Conservation (phyloP, 441 rosid genomes). For the Populus hybrid region DNA sequence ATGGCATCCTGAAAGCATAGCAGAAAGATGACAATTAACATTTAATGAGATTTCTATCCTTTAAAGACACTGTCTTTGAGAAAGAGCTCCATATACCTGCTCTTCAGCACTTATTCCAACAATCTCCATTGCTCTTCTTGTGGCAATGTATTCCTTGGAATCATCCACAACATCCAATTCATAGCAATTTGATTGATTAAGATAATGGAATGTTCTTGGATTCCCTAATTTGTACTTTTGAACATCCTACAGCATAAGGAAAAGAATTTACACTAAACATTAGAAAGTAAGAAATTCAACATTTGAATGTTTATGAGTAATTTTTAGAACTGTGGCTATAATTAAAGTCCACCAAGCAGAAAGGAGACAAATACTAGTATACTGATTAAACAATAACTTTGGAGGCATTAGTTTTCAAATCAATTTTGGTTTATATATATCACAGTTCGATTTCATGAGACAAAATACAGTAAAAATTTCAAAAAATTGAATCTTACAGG, state of each 20-base stretch:
- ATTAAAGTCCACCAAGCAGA: background rate
- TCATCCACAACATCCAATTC: constrained; percentile 83
- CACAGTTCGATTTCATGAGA: background rate
- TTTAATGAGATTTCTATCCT: constrained; percentile 10
- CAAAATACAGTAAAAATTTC: background rate
- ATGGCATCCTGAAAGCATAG: constrained; percentile 64
- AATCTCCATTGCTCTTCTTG: constrained; percentile 90
- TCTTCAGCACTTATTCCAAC: constrained; percentile 86
- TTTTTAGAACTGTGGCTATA: constrained; percentile 1
- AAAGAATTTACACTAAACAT: constrained; percentile 12
- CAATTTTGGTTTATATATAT: background rate
- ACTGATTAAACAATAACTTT: background rate
- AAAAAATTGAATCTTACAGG: background rate
- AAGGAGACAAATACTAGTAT: background rate
- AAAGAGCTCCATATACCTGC: constrained; percentile 55
- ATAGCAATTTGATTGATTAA: constrained; percentile 89
- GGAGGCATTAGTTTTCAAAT: background rate
- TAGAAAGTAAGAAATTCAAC: background rate
- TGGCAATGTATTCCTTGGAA: constrained; percentile 74
- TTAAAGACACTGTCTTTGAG: constrained; percentile 6
- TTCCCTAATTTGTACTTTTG: constrained; percentile 65
- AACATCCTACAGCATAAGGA: constrained; percentile 53
- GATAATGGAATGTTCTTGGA: constrained; percentile 84
- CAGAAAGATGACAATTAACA: constrained; percentile 13
- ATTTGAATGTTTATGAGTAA: background rate